Conservation (phyloP, 345 rosid genomes). For the Pugionium cornutum region DNA sequence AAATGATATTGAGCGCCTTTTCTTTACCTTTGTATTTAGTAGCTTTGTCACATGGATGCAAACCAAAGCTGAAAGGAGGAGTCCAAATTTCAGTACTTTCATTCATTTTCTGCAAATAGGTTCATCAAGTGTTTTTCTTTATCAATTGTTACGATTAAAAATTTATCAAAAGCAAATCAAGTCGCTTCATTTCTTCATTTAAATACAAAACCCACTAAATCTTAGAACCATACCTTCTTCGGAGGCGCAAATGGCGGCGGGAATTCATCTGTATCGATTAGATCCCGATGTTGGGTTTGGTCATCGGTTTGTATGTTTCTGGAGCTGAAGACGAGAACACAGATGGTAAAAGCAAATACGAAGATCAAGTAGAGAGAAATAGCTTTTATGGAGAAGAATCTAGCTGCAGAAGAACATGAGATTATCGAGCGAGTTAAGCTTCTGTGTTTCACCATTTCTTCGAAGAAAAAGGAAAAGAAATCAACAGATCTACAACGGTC, state of each 20-base stretch:
- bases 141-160: background rate
- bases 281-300: constrained; percentile 33
- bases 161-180: constrained; percentile 31
- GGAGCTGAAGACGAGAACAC: constrained; percentile 42
- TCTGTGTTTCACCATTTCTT: constrained; percentile 41
- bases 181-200: background rate
- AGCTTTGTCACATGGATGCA: constrained; percentile 72
- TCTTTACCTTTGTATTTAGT: constrained; percentile 61
- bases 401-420: constrained; percentile 29
- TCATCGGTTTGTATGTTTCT: constrained; percentile 46
- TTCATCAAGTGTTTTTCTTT: constrained; percentile 9
- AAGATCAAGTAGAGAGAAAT: constrained; percentile 37
- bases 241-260: constrained; percentile 25
- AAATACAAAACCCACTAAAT: constrained; percentile 24
- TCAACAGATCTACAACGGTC: constrained; percentile 46
- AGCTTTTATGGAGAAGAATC: constrained; percentile 38
- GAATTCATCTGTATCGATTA: constrained; percentile 12
- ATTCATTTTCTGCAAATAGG: constrained; percentile 44
- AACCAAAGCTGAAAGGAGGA: constrained; percentile 60
- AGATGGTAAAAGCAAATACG: constrained; percentile 37
- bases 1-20: background rate
- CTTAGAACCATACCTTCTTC: constrained; percentile 34
- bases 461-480: constrained; percentile 18
- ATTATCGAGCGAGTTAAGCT: constrained; percentile 30
- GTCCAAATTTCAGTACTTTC: constrained; percentile 56